Conservation (phyloP, 768 basidiomycete species). For the Russula foetens region DNA sequence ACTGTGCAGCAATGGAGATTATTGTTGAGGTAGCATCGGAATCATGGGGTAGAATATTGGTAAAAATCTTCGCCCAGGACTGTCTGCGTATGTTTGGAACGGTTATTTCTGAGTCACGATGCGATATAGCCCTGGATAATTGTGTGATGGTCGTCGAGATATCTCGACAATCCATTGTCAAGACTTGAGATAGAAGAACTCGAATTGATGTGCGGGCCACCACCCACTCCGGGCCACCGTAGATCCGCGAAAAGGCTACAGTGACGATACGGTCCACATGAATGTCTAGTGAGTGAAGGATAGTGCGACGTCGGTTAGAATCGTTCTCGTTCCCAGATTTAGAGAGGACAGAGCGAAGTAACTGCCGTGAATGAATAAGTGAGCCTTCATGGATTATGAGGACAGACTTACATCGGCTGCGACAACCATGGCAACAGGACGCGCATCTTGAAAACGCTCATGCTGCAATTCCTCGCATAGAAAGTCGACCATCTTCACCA, state of each 20-base stretch:
- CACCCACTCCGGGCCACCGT: constrained; percentile 35
- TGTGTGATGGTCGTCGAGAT: constrained; percentile 27
- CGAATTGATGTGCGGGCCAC: constrained; percentile 35
- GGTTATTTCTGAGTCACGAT: constrained; percentile 29
- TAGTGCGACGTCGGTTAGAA: constrained; percentile 24
- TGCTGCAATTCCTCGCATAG: constrained; percentile 80
- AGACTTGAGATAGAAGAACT: constrained; percentile 31
- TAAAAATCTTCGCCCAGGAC: constrained; percentile 65
- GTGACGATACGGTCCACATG: constrained; percentile 41
- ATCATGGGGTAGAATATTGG: constrained; percentile 50
- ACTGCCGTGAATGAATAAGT: constrained; percentile 18
- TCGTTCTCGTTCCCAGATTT: constrained; percentile 27
- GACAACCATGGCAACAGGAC: constrained; percentile 51
- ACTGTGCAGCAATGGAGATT: constrained; percentile 47
- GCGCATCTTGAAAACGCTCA: constrained; percentile 51
- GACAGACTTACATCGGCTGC: constrained; percentile 50
- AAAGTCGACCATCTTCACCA: constrained; percentile 65
- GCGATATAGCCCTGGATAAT: constrained; percentile 34
- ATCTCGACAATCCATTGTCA: constrained; percentile 30
- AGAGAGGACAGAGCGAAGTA: constrained; percentile 29
- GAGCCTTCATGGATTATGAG: neutral
- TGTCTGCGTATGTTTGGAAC: constrained; percentile 39
- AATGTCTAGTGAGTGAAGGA: constrained; percentile 39
- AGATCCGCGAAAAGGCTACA: constrained; percentile 37
- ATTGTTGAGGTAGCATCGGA: constrained; percentile 49